Percentiles rank a stretch among this genome's conserved stretches.
These are phyloP conservation scores for Ceratobasidium papillatum DNA, from an alignment of 1,284 basidiomycete species.

Conservation along the genomic window DNA sequence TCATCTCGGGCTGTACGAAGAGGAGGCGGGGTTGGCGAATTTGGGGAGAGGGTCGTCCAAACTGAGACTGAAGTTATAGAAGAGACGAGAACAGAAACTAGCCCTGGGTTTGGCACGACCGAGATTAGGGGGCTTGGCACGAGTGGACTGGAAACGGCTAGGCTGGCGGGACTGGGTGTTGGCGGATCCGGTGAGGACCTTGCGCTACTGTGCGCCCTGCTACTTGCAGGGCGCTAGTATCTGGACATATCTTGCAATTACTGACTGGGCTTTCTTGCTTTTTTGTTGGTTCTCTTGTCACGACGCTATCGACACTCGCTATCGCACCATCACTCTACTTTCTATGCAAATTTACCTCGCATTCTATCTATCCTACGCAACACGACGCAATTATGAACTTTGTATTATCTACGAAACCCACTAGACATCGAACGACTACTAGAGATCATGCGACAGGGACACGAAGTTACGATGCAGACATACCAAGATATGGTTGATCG, in stretches of 20 bases:
- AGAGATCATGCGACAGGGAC: conserved; percentile 32
- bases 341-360: background rate
- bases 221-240: conserved; percentile 10
- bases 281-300: background rate
- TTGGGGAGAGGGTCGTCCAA: background rate
- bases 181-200: conserved; percentile 28
- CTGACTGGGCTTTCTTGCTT: conserved; percentile 12
- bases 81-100: background rate
- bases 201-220: conserved; percentile 16
- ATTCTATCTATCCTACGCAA: background rate
- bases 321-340: background rate
- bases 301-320: background rate
- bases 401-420: background rate
- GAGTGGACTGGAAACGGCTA: background rate
- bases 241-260: background rate
- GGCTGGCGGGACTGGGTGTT: conserved; percentile 17
- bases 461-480: conserved; percentile 35
- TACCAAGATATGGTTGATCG: conserved; percentile 24
- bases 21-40: background rate
- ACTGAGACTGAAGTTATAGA: background rate
- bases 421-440: conserved; percentile 27
- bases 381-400: background rate
- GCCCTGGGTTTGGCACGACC: background rate
- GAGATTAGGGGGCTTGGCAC: background rate
- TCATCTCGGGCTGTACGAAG: background rate